phyloP scores from a whole-genome alignment of 2,329 filamentous ascomycete genomes.

The Fusarium sublunatum region DNA sequence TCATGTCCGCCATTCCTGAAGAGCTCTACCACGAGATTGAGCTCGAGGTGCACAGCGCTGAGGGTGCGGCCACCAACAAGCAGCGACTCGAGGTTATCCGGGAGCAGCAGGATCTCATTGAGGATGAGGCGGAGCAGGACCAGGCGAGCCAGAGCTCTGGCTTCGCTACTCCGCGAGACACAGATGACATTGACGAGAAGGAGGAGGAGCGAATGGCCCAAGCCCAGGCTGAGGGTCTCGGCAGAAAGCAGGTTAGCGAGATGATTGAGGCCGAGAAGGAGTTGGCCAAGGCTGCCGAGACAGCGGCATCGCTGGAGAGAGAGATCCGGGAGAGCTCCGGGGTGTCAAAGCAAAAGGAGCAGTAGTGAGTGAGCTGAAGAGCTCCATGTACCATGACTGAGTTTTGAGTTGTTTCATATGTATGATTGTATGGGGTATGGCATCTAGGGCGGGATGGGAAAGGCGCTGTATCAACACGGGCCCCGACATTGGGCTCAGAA shows the following conservation, averaged over 20 bases:
- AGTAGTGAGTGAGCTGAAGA: constrained; percentile 27
- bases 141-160: constrained; percentile 81
- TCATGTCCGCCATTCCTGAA: constrained; percentile 94
- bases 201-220: constrained; percentile 77
- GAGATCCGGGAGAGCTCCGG: constrained; percentile 46
- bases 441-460: constrained; percentile 40
- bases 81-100: constrained; percentile 97
- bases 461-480: constrained; percentile 46
- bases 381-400: constrained; percentile 43
- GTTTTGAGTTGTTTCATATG: constrained; percentile 46
- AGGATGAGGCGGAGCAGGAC: constrained; percentile 95
- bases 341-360: constrained; percentile 51
- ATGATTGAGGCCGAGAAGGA: constrained; percentile 68
- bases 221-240: constrained; percentile 61
- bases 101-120: constrained; percentile 97
- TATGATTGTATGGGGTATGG: constrained; percentile 48
- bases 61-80: constrained; percentile 98
- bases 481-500: constrained; percentile 30
- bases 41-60: constrained; percentile 95
- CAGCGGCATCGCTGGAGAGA: constrained; percentile 35
- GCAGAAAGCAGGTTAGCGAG: constrained; percentile 63
- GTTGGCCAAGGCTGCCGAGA: constrained; percentile 46
- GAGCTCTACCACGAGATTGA: constrained; percentile 99
- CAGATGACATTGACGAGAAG: constrained; percentile 94
- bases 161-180: constrained; percentile 81